Percentiles rank a stretch among this genome's conserved stretches.
Conservation (phyloP, 2,329 filamentous ascomycete genomes). For the Gaeumannomyces sp. region DNA sequence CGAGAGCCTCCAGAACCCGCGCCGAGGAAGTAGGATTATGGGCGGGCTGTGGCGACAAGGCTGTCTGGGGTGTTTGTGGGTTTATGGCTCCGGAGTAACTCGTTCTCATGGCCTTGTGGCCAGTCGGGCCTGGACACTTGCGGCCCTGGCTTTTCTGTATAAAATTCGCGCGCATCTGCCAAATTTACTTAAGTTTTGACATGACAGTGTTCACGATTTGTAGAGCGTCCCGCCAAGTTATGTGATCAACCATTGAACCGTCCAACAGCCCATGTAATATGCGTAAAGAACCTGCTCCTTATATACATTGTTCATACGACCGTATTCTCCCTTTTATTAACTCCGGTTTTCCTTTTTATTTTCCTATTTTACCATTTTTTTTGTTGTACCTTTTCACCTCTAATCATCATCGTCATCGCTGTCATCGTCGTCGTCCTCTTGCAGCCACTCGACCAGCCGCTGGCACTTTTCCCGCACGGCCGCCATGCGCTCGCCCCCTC, state of each 20-base stretch:
- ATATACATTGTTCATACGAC: slow-evolving; percentile 1
- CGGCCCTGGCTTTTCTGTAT: neutral
- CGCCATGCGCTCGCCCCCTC: slow-evolving; percentile 55
- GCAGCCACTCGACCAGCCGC: slow-evolving; percentile 77
- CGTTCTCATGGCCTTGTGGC: too few relatives aligned
- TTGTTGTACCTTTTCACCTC: slow-evolving; percentile 21
- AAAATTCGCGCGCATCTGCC: neutral
- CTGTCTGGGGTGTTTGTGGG: too few relatives aligned
- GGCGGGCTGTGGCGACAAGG: too few relatives aligned
- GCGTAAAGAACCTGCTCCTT: neutral
- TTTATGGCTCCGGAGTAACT: too few relatives aligned
- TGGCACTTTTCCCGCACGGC: slow-evolving; percentile 67
- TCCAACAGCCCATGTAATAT: neutral
- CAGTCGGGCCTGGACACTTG: neutral
- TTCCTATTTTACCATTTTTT: neutral
- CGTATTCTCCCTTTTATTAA: neutral
- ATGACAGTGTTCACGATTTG: too few relatives aligned
- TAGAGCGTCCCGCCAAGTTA: too few relatives aligned
- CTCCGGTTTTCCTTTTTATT: slow-evolving; percentile 7
- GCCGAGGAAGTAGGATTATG: too few relatives aligned
- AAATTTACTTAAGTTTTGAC: too few relatives aligned
- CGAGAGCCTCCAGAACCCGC: too few relatives aligned
- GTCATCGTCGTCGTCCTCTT: slow-evolving; percentile 68
- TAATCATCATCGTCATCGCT: slow-evolving; percentile 56
- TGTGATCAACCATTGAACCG: too few relatives aligned